Conservation (phyloP, 345 rosid species). For the Corchorus capsularis region DNA sequence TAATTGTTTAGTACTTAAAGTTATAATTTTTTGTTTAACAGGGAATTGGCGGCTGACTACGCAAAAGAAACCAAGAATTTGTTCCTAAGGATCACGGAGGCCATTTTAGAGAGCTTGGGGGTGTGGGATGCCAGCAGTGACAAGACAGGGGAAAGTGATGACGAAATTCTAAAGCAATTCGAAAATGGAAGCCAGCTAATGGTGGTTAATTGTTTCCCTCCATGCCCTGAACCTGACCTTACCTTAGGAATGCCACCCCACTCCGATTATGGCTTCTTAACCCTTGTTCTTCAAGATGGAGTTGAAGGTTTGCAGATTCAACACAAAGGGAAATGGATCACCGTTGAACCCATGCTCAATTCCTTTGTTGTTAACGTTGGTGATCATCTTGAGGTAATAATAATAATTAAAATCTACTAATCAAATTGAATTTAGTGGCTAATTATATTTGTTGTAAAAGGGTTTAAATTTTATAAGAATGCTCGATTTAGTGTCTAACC, state of each 20-base stretch:
- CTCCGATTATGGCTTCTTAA: conserved; percentile 87
- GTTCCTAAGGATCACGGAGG: conserved; percentile 64
- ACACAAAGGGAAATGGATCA: conserved; percentile 60
- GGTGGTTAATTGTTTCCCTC: conserved; percentile 77
- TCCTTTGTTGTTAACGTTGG: conserved; percentile 84
- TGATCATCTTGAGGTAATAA: conserved; percentile 83
- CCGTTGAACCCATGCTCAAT: conserved; percentile 68
- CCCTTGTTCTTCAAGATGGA: conserved; percentile 84
- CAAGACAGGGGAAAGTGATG: conserved; percentile 28
- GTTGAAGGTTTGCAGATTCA: conserved; percentile 76
- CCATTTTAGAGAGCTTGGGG: conserved; percentile 65
- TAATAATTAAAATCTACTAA: too few species aligned
- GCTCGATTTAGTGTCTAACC: too few species aligned
- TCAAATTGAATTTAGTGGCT: too few species aligned
- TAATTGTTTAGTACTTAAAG: not conserved
- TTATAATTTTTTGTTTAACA: conserved; percentile 16
- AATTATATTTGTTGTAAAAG: too few species aligned
- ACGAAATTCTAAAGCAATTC: conserved; percentile 41
- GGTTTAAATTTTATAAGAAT: too few species aligned
- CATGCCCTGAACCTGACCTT: conserved; percentile 84
- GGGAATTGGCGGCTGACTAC: conserved; percentile 66
- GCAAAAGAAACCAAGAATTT: conserved; percentile 62
- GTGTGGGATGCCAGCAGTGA: conserved; percentile 5
- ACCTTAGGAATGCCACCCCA: conserved; percentile 95
- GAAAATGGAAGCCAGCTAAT: conserved; percentile 75